Evolutionary conservation across 805 yeast species (phyloP).

Genomic region (Scheffersomyces ergatensis): DNA sequence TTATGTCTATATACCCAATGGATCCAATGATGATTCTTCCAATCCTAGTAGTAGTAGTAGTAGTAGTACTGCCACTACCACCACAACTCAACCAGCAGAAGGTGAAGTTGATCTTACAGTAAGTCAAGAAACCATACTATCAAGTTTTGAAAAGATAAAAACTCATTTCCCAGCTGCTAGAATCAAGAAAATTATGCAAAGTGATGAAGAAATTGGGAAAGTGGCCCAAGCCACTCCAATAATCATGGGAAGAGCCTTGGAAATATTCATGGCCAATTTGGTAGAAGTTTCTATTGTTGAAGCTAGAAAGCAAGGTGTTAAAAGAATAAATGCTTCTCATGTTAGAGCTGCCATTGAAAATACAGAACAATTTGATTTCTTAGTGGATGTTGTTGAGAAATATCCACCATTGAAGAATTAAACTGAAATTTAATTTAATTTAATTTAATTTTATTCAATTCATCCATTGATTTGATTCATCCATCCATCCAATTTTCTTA

Average conservation of each 20-base stretch:
- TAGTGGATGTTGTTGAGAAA: slow-evolving; percentile 71
- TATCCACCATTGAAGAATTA: slow-evolving; percentile 42
- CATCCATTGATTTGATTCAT: too few relatives aligned
- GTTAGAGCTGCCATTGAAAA: slow-evolving; percentile 78
- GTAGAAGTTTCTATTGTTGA: slow-evolving; percentile 81
- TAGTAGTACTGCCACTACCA: background rate
- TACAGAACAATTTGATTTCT: slow-evolving; percentile 90
- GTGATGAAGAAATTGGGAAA: slow-evolving; percentile 97
- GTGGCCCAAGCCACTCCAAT: slow-evolving; percentile 99
- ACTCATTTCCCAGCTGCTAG: slow-evolving; percentile 92
- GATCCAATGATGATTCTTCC: background rate
- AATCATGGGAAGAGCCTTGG: slow-evolving; percentile 94
- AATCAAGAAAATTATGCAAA: slow-evolving; percentile 94
- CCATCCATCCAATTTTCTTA: too few relatives aligned
- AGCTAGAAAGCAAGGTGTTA: slow-evolving; percentile 71
- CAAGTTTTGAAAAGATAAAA: slow-evolving; percentile 52
- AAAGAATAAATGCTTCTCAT: slow-evolving; percentile 79
- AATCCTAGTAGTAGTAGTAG: background rate
- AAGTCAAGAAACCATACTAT: slow-evolving; percentile 29
- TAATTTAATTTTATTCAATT: too few relatives aligned
- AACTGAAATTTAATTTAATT: background rate
- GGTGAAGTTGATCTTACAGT: slow-evolving; percentile 11
- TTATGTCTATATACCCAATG: slow-evolving; percentile 2
- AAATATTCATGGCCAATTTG: slow-evolving; percentile 83
- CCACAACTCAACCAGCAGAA: background rate